These are phyloP conservation scores for Paraphoma chrysanthemicola DNA, from an alignment of 2,329 filamentous ascomycete species.

Conservation along the genomic window DNA sequence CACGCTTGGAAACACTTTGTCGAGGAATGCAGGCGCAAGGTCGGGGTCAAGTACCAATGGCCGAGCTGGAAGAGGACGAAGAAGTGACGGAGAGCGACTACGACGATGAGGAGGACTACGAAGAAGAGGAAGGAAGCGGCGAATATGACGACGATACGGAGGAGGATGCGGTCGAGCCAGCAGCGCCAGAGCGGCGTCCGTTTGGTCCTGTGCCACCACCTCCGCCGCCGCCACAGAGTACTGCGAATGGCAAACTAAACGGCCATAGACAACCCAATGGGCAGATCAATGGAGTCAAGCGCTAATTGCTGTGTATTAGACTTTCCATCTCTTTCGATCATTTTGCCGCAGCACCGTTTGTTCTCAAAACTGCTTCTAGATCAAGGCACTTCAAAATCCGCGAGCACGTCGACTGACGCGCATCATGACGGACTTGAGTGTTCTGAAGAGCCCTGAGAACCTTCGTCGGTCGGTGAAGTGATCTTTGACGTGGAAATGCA, in stretches of 20 bases:
- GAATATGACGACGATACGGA: constrained; percentile 64
- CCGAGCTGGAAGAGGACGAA: constrained; percentile 65
- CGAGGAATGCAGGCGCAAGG: constrained; percentile 96
- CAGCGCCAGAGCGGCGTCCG: constrained; percentile 40
- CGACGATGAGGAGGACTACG: constrained; percentile 50
- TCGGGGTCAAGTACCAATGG: constrained; percentile 69
- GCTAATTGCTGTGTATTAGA: constrained; percentile 33
- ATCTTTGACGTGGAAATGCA: background rate
- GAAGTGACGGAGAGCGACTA: constrained; percentile 54
- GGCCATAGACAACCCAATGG: constrained; percentile 48
- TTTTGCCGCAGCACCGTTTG: background rate
- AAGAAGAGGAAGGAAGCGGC: constrained; percentile 53
- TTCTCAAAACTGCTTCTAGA: background rate
- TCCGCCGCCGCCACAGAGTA: constrained; percentile 41
- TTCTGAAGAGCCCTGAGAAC: background rate
- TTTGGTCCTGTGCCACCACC: constrained; percentile 48
- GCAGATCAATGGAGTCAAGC: constrained; percentile 48
- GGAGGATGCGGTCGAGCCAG: constrained; percentile 57
- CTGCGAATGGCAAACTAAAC: constrained; percentile 43
- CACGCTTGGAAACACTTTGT: constrained; percentile 92
- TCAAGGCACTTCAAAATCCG: constrained; percentile 3
- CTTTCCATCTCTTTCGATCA: constrained; percentile 2
- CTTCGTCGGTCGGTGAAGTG: background rate
- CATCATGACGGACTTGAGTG: background rate
- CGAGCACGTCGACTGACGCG: constrained; percentile 5